Evolutionary conservation across 441 rosid genomes (phyloP).

Genomic region (Eutrema salsugineum): DNA sequence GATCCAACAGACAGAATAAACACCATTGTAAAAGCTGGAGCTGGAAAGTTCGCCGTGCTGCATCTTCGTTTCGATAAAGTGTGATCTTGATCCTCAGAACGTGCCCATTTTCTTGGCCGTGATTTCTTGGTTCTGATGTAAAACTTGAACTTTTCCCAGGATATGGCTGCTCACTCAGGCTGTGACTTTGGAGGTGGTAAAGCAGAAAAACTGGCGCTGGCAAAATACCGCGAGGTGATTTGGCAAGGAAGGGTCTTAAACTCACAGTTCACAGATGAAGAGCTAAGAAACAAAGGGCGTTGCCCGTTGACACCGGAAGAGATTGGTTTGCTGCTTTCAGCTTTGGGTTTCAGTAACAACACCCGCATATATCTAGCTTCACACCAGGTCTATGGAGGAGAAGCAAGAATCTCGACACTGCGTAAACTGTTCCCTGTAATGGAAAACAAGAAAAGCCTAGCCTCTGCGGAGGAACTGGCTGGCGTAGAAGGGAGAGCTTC

Average conservation of each 20-base stretch:
- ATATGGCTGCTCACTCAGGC: slow-evolving; percentile 86
- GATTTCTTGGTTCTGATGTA: background rate
- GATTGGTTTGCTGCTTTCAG: slow-evolving; percentile 63
- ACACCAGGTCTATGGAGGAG: slow-evolving; percentile 79
- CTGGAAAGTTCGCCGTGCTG: slow-evolving; percentile 58
- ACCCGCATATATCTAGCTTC: slow-evolving; percentile 74
- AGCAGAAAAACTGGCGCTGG: slow-evolving; percentile 60
- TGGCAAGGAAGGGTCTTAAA: slow-evolving; percentile 82
- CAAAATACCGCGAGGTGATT: slow-evolving; percentile 60
- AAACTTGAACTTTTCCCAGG: slow-evolving; percentile 25
- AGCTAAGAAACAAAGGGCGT: slow-evolving; percentile 63
- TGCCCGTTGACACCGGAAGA: slow-evolving; percentile 79
- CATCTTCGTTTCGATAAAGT: slow-evolving; percentile 84
- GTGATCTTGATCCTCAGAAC: slow-evolving; percentile 9
- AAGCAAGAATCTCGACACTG: slow-evolving; percentile 57
- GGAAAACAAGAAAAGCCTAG: slow-evolving; percentile 70
- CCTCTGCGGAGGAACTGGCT: slow-evolving; percentile 44
- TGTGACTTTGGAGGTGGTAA: slow-evolving; percentile 80
- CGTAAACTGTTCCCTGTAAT: slow-evolving; percentile 57
- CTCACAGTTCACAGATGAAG: slow-evolving; percentile 57
- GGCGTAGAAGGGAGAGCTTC: slow-evolving; percentile 59
- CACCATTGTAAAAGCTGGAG: slow-evolving; percentile 33
- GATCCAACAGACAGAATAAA: slow-evolving; percentile 35
- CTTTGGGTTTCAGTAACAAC: slow-evolving; percentile 60
- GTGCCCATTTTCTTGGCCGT: background rate